Evolutionary conservation across 73 alveolate genomes (phyloP).

Genomic region (Paramecium sexaurelia): DNA sequence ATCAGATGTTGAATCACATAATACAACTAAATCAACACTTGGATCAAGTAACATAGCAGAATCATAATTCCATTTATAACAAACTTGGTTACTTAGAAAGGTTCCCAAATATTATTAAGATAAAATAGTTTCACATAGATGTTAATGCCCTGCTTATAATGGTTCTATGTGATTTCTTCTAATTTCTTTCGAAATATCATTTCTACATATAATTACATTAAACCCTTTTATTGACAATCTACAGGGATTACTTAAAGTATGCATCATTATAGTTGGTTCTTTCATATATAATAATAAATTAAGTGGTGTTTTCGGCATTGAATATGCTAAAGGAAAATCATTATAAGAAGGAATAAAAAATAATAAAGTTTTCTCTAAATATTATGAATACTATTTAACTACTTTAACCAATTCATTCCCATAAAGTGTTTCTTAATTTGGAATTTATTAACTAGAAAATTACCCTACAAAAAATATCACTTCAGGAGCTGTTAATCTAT

Average conservation of each 20-base stretch:
- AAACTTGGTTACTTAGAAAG: neutral
- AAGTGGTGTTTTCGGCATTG: neutral
- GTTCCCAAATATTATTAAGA: neutral
- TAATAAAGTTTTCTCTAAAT: neutral
- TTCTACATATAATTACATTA: neutral
- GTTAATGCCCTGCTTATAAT: neutral
- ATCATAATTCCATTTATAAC: slow-evolving; percentile 5
- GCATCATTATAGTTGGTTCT: neutral
- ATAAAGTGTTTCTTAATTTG: neutral
- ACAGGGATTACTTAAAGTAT: neutral
- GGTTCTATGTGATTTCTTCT: neutral
- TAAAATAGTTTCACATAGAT: neutral
- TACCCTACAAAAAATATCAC: neutral
- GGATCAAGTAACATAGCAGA: neutral
- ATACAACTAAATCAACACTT: slow-evolving; percentile 1
- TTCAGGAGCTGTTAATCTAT: neutral
- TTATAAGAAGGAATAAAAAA: neutral
- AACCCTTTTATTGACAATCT: neutral
- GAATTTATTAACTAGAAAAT: neutral
- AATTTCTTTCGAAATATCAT: slow-evolving; percentile 16
- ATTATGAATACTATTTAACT: neutral
- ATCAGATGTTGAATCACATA: neutral
- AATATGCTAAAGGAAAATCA: slow-evolving; percentile 36
- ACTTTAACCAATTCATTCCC: slow-evolving; percentile 2
- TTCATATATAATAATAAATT: neutral